Conservation (phyloP, 1,284 basidiomycete genomes). For the Sparassis latifolia region DNA sequence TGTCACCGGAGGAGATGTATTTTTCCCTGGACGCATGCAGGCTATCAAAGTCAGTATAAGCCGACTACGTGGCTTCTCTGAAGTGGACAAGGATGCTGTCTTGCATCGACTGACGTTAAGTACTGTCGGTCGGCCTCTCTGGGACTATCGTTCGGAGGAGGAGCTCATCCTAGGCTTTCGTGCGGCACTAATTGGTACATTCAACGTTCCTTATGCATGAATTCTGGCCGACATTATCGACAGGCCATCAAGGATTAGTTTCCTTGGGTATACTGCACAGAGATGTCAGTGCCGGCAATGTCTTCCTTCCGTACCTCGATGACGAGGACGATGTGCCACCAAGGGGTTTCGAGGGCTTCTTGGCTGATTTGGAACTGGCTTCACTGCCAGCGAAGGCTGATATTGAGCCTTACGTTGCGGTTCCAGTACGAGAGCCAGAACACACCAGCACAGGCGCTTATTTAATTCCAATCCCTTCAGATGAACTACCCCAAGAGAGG, state of each 20-base stretch:
- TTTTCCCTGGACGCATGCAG: not conserved
- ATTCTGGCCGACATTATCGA: not conserved
- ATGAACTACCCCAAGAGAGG: not conserved
- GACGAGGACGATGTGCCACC: not conserved
- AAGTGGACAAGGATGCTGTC: not conserved
- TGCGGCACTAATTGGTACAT: not conserved
- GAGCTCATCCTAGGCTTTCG: not conserved
- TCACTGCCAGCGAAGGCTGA: not conserved
- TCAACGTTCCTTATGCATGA: not conserved
- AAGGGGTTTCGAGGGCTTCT: not conserved
- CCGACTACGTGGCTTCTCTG: not conserved
- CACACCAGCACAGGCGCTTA: not conserved
- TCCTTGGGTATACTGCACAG: not conserved
- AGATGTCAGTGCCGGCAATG: too few species aligned
- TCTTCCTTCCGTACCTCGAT: not conserved
- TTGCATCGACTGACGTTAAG: not conserved
- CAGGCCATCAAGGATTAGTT: not conserved
- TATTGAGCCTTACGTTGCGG: not conserved
- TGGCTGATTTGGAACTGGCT: not conserved
- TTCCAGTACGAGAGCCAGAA: not conserved
- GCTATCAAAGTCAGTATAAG: not conserved
- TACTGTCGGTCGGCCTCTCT: not conserved
- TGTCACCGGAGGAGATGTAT: constrained; percentile 3
- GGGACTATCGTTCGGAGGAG: not conserved
- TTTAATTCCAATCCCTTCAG: not conserved